Evolutionary conservation across 2,329 filamentous ascomycete species (phyloP).

Genomic region (Stenocarpella maydis): DNA sequence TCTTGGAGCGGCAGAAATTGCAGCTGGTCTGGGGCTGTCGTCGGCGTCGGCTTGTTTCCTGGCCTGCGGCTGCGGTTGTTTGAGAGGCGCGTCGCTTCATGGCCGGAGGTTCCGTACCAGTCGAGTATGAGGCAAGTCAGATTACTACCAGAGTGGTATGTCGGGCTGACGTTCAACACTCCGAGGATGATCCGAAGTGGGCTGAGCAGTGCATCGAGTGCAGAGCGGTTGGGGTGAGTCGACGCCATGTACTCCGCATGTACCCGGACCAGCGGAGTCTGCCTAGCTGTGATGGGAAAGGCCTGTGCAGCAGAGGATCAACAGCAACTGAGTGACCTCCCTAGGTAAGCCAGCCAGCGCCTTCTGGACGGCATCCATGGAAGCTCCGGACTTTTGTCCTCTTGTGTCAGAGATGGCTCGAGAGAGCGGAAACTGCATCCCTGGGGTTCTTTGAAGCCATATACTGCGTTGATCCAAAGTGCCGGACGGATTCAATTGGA

Average conservation of each 20-base stretch:
- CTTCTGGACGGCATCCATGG: background rate
- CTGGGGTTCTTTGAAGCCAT: background rate
- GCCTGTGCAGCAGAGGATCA: too few species aligned
- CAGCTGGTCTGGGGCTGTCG: conserved; percentile 45
- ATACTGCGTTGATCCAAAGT: background rate
- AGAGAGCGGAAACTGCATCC: background rate
- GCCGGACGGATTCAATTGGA: background rate
- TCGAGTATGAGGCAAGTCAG: background rate
- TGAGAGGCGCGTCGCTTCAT: conserved; percentile 29
- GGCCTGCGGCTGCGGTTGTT: background rate
- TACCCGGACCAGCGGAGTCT: too few species aligned
- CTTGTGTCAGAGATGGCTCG: background rate
- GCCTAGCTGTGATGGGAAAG: background rate
- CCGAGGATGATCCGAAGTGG: conserved; percentile 25
- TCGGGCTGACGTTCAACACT: background rate
- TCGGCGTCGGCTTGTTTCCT: conserved; percentile 21
- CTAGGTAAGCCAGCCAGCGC: background rate
- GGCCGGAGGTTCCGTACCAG: background rate
- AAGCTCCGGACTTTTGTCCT: background rate
- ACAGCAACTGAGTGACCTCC: too few species aligned
- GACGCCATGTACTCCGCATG: background rate
- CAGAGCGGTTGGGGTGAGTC: background rate
- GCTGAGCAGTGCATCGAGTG: background rate
- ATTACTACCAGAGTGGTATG: background rate
- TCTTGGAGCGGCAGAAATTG: conserved; percentile 44